Conservation (phyloP, 129 eudicot species). For the Saposhnikovia divaricata region DNA sequence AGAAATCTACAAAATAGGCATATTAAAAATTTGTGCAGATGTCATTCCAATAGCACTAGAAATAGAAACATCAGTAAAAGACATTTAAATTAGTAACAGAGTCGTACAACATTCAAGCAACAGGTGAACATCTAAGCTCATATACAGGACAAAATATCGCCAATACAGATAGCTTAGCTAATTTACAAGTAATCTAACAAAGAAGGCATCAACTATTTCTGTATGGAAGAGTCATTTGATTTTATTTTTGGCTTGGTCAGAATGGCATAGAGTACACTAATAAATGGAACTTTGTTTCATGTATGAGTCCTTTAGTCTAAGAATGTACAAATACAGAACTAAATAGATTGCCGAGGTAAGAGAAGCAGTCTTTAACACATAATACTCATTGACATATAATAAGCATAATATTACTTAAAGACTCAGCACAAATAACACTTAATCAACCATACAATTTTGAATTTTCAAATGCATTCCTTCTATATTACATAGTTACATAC, state of each 20-base stretch:
- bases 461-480: not conserved
- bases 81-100: not conserved
- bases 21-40: not conserved
- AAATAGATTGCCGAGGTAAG: not conserved
- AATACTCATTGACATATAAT: not conserved
- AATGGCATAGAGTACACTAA: not conserved
- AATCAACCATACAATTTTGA: not conserved
- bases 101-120: not conserved
- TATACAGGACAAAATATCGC: not conserved
- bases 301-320: not conserved
- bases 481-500: slow-evolving; percentile 35
- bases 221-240: not conserved
- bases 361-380: not conserved
- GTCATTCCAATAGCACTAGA: not conserved
- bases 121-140: not conserved
- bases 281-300: not conserved
- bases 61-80: not conserved
- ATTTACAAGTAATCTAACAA: not conserved
- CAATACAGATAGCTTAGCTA: not conserved
- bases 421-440: not conserved
- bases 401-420: not conserved
- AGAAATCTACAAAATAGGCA: slow-evolving; percentile 38
- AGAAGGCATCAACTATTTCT: not conserved
- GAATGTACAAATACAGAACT: not conserved
- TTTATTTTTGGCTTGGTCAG: not conserved